A percentile compares a stretch with the other conserved stretches of the same genome.
These are phyloP conservation scores for Aureobasidium uvarum DNA, from an alignment of 2,329 filamentous ascomycete genomes.

Conservation along the genomic window DNA sequence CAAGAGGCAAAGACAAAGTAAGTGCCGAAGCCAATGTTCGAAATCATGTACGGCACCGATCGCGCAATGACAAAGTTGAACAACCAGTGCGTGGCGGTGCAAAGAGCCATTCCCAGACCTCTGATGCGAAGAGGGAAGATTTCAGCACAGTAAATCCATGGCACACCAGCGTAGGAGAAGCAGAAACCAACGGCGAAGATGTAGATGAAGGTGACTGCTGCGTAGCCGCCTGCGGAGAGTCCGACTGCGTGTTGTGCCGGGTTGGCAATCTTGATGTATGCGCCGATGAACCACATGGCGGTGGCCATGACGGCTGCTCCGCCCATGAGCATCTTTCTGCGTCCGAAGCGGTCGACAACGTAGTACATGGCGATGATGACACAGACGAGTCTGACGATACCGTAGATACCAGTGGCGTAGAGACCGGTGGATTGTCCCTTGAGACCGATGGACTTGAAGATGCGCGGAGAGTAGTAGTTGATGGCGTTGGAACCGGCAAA, in stretches of 20 bases:
- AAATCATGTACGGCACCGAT: constrained; percentile 44
- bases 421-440: constrained; percentile 34
- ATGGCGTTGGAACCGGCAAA: constrained; percentile 55
- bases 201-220: constrained; percentile 44
- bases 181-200: constrained; percentile 43
- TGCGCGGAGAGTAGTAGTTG: constrained; percentile 41
- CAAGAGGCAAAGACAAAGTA: constrained; percentile 45
- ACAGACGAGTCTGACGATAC: constrained; percentile 40
- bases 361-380: constrained; percentile 41
- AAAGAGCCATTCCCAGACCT: constrained; percentile 42
- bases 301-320: constrained; percentile 40
- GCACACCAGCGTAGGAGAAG: constrained; percentile 44
- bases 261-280: constrained; percentile 38
- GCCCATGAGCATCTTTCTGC: constrained; percentile 42
- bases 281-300: constrained; percentile 42
- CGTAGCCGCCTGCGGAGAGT: constrained; percentile 37
- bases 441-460: constrained; percentile 41
- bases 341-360: constrained; percentile 42
- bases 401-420: constrained; percentile 43
- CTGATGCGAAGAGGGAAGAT: constrained; percentile 45
- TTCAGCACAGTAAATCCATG: constrained; percentile 46
- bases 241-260: constrained; percentile 39
- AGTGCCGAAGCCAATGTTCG: constrained; percentile 42
- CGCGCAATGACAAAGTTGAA: constrained; percentile 45
- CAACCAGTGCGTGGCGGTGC: constrained; percentile 38